These are phyloP conservation scores for Eimeria zaria DNA, from an alignment of 169 alveolate genomes.

Conservation along the genomic window DNA sequence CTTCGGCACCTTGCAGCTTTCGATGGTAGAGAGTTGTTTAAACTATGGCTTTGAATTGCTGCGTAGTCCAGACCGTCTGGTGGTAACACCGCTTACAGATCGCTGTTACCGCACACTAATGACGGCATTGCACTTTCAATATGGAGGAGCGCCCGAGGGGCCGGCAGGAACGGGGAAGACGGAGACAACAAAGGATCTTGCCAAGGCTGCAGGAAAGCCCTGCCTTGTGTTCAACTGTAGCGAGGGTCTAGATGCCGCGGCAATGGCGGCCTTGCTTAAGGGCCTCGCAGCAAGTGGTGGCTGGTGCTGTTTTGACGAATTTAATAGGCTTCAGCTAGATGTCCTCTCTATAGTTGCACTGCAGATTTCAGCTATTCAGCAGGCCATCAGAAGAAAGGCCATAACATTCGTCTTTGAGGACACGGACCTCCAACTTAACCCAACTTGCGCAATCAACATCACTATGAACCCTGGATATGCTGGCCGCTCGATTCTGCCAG, in stretches of 20 bases:
- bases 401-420: conserved; percentile 92
- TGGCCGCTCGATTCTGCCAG: conserved; percentile 97
- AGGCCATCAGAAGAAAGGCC: conserved; percentile 65
- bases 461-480: conserved; percentile 99
- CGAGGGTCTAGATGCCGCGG: conserved; percentile 96
- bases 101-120: conserved; percentile 94
- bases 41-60: conserved; percentile 96
- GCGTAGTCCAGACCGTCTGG: conserved; percentile 95
- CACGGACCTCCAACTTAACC: conserved; percentile 94
- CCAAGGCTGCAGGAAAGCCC: conserved; percentile 96
- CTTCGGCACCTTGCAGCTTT: conserved; percentile 86
- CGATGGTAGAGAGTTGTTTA: conserved; percentile 91
- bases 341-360: conserved; percentile 97
- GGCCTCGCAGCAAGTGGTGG: conserved; percentile 95
- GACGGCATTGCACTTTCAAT: conserved; percentile 94
- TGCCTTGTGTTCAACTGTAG: conserved; percentile 98
- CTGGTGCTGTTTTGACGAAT: conserved; percentile 98
- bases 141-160: conserved; percentile 98
- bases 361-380: conserved; percentile 88
- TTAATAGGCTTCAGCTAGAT: conserved; percentile 96
- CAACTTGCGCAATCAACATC: conserved; percentile 95
- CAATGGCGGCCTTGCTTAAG: conserved; percentile 98
- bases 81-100: conserved; percentile 96
- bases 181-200: conserved; percentile 97
- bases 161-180: conserved; percentile 99